These are phyloP conservation scores for Colletotrichum trifolii DNA, from an alignment of 2,329 filamentous ascomycete genomes.

Conservation along the genomic window DNA sequence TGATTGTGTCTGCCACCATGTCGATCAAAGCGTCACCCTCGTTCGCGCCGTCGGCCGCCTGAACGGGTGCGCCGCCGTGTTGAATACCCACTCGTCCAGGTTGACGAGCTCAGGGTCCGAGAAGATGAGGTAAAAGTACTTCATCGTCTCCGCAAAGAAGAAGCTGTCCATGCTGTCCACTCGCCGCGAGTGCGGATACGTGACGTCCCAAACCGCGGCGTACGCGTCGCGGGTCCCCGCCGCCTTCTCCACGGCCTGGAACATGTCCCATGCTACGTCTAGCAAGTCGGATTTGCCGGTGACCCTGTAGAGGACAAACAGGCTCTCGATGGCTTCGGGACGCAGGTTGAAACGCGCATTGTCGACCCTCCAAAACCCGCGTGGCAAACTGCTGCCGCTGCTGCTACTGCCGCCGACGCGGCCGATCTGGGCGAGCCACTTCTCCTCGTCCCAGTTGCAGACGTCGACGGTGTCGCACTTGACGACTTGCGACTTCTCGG, in stretches of 20 bases:
- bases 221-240: constrained; percentile 60
- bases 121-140: constrained; percentile 81
- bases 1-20: background rate
- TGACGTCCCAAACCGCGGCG: constrained; percentile 62
- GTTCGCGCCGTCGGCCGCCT: constrained; percentile 29
- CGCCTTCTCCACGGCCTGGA: constrained; percentile 55
- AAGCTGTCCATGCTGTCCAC: constrained; percentile 66
- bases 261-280: constrained; percentile 67
- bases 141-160: constrained; percentile 79
- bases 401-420: constrained; percentile 5
- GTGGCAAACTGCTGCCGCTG: constrained; percentile 45
- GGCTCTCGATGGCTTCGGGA: constrained; percentile 63
- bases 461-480: constrained; percentile 53
- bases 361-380: constrained; percentile 70
- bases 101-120: constrained; percentile 70
- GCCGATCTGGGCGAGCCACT: constrained; percentile 39
- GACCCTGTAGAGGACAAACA: constrained; percentile 66
- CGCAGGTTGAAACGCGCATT: constrained; percentile 62
- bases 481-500: constrained; percentile 58
- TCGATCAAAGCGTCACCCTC: constrained; percentile 2
- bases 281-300: constrained; percentile 60
- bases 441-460: constrained; percentile 56
- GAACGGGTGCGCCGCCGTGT: constrained; percentile 64
- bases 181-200: constrained; percentile 56
- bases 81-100: constrained; percentile 75